These are phyloP conservation scores for Plasmodium malariae DNA, from an alignment of 169 alveolate genomes.

Conservation along the genomic window DNA sequence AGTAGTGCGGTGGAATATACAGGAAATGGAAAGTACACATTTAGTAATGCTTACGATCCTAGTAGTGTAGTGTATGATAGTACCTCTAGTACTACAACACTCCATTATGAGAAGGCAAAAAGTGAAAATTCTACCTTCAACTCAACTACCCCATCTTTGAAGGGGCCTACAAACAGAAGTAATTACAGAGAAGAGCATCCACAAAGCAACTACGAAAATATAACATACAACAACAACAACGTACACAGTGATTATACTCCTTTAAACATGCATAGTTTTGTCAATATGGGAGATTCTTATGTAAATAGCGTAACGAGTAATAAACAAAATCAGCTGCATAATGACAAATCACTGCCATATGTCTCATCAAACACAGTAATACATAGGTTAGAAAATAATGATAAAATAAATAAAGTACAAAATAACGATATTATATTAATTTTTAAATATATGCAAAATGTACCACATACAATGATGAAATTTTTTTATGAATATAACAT, in stretches of 20 bases:
- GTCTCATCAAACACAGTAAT: not conserved
- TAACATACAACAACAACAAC: not conserved
- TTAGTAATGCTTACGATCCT: slow-evolving; percentile 1
- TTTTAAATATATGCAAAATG: slow-evolving; percentile 70
- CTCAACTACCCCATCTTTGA: no score
- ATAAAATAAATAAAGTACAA: not conserved
- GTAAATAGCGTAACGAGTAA: not conserved
- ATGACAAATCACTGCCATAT: not conserved
- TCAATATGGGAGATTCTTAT: not conserved
- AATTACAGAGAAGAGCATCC: not conserved
- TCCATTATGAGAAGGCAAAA: no score
- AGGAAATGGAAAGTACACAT: slow-evolving; percentile 6
- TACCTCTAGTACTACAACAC: no score
- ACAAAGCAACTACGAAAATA: not conserved
- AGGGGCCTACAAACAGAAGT: not conserved
- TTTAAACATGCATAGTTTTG: not conserved
- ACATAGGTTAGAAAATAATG: not conserved
- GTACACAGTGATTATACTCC: not conserved
- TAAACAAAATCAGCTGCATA: no score
- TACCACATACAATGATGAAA: slow-evolving; percentile 51
- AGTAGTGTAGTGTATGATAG: not conserved
- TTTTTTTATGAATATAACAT: slow-evolving; percentile 43
- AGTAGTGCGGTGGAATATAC: not conserved
- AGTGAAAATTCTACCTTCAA: no score
- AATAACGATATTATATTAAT: slow-evolving; percentile 37